Conservation (phyloP, 495 filamentous ascomycete genomes). For the Bryoglossum gracile region DNA sequence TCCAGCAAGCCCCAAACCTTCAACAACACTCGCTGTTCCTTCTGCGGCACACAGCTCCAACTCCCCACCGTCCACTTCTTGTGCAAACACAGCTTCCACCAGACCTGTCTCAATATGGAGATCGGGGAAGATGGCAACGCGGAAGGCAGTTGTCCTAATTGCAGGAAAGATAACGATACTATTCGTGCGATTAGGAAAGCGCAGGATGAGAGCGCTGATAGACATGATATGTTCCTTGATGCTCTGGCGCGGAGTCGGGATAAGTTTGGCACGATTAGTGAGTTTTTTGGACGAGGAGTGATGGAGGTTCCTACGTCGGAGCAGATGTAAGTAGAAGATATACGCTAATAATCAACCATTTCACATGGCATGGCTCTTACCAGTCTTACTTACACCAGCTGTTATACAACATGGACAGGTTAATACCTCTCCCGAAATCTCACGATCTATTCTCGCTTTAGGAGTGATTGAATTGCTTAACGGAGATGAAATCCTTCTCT, state of each 20-base stretch:
- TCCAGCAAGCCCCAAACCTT: slow-evolving; percentile 78
- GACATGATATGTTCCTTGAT: slow-evolving; percentile 84
- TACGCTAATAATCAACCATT: no score
- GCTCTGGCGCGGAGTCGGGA: slow-evolving; percentile 74
- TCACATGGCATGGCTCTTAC: no score
- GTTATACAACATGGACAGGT: no score
- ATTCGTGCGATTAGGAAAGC: slow-evolving; percentile 77
- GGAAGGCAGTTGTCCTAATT: slow-evolving; percentile 72
- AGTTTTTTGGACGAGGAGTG: slow-evolving; percentile 92
- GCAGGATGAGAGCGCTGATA: slow-evolving; percentile 79
- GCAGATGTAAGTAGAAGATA: slow-evolving; percentile 17
- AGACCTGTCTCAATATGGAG: slow-evolving; percentile 56
- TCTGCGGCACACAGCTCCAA: slow-evolving; percentile 68
- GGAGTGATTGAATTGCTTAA: no score
- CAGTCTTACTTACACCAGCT: no score
- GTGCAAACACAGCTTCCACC: slow-evolving; percentile 94
- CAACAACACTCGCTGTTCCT: slow-evolving; percentile 76
- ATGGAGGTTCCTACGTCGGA: slow-evolving; percentile 51
- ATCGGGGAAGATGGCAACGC: slow-evolving; percentile 43
- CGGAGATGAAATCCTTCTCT: no score
- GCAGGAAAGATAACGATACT: slow-evolving; percentile 73
- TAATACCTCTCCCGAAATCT: no score
- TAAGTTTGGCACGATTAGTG: slow-evolving; percentile 78
- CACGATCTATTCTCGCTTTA: no score
- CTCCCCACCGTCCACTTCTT: slow-evolving; percentile 90